Percentiles rank a stretch among this genome's conserved stretches.
Evolutionary conservation across 306 rosid species (phyloP).

Genomic region (Elaeagnus macrophylla): DNA sequence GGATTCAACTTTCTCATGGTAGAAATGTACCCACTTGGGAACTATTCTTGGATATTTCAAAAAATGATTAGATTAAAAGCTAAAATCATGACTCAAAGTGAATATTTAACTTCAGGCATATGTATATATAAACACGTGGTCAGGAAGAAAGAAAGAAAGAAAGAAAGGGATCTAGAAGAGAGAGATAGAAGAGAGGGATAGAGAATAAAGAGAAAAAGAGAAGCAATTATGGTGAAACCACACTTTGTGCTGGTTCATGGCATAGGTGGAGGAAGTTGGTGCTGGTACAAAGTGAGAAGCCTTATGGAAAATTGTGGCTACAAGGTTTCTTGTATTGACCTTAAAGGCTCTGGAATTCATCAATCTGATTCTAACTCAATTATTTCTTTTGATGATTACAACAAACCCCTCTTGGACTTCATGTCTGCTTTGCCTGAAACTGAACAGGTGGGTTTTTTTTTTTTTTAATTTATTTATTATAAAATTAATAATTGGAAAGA

Average conservation of each 20-base stretch:
- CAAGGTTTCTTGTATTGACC: constrained; percentile 72
- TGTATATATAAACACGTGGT: constrained; percentile 14
- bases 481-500: neutral
- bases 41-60: neutral
- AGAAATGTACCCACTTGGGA: constrained; percentile 12
- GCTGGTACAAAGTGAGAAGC: constrained; percentile 89
- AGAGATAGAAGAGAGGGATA: constrained; percentile 27
- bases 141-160: neutral
- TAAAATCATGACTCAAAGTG: constrained; percentile 21
- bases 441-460: constrained; percentile 51
- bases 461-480: neutral
- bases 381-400: constrained; percentile 66
- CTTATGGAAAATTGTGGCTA: constrained; percentile 89
- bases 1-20: constrained; percentile 24
- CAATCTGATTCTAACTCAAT: constrained; percentile 52
- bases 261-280: constrained; percentile 74
- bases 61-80: constrained; percentile 11
- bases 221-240: constrained; percentile 18
- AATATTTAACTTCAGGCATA: constrained; percentile 15
- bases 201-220: constrained; percentile 12
- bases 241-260: constrained; percentile 96
- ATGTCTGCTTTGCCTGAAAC: constrained; percentile 51
- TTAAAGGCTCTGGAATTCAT: constrained; percentile 70
- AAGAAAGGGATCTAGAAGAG: constrained; percentile 1
- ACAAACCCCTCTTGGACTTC: constrained; percentile 68